A percentile compares a stretch with the other conserved stretches of the same genome.
phyloP scores from a whole-genome alignment of 805 yeast genomes.

The Wickerhamiella sergipiensis region DNA sequence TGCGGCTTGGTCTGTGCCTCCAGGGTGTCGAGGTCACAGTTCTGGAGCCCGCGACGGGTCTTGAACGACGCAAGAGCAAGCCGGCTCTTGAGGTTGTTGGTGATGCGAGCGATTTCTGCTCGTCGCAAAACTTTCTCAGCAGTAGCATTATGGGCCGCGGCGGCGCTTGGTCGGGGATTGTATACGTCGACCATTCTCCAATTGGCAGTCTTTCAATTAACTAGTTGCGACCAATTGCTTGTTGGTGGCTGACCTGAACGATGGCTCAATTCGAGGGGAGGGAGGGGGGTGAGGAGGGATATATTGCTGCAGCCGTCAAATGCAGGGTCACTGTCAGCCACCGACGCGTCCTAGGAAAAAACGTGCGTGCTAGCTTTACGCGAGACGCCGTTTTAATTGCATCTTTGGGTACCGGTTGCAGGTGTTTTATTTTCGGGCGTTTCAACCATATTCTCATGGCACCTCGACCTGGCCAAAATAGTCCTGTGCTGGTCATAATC shows the following conservation, averaged over 20 bases:
- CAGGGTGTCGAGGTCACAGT: slow-evolving; percentile 23
- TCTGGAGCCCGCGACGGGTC: slow-evolving; percentile 28
- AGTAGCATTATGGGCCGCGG: slow-evolving; percentile 4
- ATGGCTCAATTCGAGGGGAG: not conserved
- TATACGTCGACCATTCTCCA: not conserved
- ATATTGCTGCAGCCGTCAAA: not conserved
- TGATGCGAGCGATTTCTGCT: slow-evolving; percentile 30
- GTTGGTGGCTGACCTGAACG: not conserved
- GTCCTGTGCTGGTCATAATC: not conserved
- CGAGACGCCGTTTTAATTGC: no score
- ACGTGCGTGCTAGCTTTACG: no score
- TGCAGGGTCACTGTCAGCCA: not conserved
- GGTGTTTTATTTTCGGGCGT: not conserved
- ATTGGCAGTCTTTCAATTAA: not conserved
- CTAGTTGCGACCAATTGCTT: not conserved
- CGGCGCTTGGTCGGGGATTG: not conserved
- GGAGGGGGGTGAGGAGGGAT: not conserved
- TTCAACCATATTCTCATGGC: not conserved
- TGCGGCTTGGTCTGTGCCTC: slow-evolving; percentile 19
- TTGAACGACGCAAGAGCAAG: slow-evolving; percentile 30
- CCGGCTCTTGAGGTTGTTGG: slow-evolving; percentile 29
- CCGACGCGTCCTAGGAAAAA: not conserved
- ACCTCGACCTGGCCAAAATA: not conserved
- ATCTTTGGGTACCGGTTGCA: not conserved
- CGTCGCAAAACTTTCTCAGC: slow-evolving; percentile 28